These are phyloP conservation scores for Diaporthe destruens DNA, from an alignment of 2,329 filamentous ascomycete species.

Conservation along the genomic window DNA sequence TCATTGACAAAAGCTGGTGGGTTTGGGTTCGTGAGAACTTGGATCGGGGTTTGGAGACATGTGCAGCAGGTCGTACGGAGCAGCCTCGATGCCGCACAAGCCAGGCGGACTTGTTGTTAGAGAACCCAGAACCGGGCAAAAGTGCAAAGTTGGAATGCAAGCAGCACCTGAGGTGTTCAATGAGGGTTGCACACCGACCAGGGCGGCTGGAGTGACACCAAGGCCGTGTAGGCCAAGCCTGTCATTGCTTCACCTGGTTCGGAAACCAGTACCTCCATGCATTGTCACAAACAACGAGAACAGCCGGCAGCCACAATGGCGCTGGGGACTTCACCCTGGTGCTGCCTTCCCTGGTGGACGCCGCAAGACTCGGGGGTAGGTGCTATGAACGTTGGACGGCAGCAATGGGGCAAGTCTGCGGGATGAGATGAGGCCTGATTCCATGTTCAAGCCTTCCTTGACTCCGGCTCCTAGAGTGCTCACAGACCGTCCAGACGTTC, in stretches of 20 bases:
- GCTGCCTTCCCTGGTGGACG: background rate
- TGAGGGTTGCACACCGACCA: constrained; percentile 26
- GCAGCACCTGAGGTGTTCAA: constrained; percentile 1
- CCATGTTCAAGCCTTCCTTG: too few relatives aligned
- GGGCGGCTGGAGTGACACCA: constrained; percentile 21
- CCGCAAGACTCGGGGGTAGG: background rate
- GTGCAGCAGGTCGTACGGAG: background rate
- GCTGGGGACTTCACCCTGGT: background rate
- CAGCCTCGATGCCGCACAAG: background rate
- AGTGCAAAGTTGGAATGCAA: background rate
- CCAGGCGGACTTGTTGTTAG: background rate
- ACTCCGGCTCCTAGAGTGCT: background rate
- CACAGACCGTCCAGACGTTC: background rate
- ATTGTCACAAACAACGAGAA: constrained; percentile 13
- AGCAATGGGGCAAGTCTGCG: background rate
- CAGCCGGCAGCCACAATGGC: constrained; percentile 13
- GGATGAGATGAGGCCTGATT: constrained; percentile 16
- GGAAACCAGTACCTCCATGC: constrained; percentile 20
- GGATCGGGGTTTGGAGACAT: background rate
- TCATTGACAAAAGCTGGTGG: background rate
- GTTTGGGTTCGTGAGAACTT: background rate
- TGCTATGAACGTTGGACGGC: too few relatives aligned
- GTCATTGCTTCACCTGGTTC: constrained; percentile 8
- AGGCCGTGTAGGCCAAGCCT: constrained; percentile 25
- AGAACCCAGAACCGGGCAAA: too few relatives aligned